A percentile compares a stretch with the other conserved stretches of the same genome.
Evolutionary conservation across 108 stramenopile species (phyloP).

Genomic region (Conticribra guillardii): DNA sequence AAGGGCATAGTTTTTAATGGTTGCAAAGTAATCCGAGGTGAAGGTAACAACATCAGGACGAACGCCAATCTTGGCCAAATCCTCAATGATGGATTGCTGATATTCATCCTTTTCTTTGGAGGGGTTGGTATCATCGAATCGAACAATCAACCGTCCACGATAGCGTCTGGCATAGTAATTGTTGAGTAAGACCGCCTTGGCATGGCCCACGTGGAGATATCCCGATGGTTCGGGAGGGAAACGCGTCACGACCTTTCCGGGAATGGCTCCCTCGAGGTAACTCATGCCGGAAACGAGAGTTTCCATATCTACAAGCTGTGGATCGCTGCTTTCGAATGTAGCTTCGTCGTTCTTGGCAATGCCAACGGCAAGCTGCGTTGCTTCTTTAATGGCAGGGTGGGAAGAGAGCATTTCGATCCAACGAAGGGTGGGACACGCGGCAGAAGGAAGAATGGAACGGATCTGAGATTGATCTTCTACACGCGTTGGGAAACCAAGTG

Average conservation of each 20-base stretch:
- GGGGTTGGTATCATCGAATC: constrained; percentile 99
- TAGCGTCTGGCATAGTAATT: constrained; percentile 98
- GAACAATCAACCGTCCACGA: constrained; percentile 88
- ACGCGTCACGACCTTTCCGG: constrained; percentile 90
- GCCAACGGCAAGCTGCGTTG: constrained; percentile 78
- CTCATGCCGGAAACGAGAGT: constrained; percentile 78
- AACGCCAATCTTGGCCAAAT: constrained; percentile 83
- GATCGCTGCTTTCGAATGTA: constrained; percentile 32
- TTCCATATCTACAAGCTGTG: constrained; percentile 37
- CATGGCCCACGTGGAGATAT: constrained; percentile 99
- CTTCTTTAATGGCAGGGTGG: constrained; percentile 74
- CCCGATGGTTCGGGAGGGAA: constrained; percentile 99
- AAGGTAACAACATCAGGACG: constrained; percentile 90
- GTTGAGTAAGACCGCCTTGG: constrained; percentile 97
- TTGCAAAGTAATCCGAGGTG: constrained; percentile 94
- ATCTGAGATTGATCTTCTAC: constrained; percentile 41
- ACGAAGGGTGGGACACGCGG: constrained; percentile 50
- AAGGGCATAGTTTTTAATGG: constrained; percentile 85
- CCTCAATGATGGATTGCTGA: constrained; percentile 88
- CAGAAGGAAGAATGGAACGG: constrained; percentile 10
- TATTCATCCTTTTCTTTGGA: constrained; percentile 99
- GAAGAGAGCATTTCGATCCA: constrained; percentile 78
- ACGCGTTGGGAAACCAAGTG: constrained; percentile 74
- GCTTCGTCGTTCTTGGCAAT: constrained; percentile 68
- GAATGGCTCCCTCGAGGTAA: constrained; percentile 86